Conservation (phyloP, 192 early-diverging fungal genomes). For the Chytriomyces sp. region DNA sequence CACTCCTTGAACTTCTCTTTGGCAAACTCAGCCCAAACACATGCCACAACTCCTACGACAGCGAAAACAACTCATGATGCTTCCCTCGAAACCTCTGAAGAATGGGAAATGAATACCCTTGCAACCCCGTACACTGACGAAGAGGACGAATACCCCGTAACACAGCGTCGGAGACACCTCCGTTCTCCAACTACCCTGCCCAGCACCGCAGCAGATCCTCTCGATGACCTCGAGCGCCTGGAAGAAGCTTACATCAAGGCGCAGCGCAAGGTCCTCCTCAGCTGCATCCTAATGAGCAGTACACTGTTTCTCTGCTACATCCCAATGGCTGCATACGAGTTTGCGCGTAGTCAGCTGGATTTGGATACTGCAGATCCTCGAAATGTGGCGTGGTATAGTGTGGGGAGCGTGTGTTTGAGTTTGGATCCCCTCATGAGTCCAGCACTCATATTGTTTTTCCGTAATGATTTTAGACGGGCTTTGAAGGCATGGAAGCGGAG, state of each 20-base stretch:
- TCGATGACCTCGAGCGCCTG: neutral
- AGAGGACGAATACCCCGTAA: neutral
- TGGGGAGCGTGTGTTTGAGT: neutral
- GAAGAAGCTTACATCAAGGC: neutral
- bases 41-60: neutral
- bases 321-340: neutral
- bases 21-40: neutral
- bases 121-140: neutral
- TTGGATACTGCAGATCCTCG: neutral
- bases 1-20: neutral
- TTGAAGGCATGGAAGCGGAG: neutral
- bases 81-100: neutral
- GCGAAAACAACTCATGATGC: neutral
- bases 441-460: neutral
- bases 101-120: neutral
- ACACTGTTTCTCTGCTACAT: neutral
- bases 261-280: neutral
- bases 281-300: neutral
- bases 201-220: neutral
- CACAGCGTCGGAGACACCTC: neutral
- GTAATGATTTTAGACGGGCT: neutral
- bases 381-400: neutral
- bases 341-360: neutral
- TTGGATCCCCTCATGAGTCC: neutral
- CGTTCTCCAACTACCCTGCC: neutral